Evolutionary conservation across 2,329 filamentous ascomycete species (phyloP).

Genomic region (Botrytis medusae): DNA sequence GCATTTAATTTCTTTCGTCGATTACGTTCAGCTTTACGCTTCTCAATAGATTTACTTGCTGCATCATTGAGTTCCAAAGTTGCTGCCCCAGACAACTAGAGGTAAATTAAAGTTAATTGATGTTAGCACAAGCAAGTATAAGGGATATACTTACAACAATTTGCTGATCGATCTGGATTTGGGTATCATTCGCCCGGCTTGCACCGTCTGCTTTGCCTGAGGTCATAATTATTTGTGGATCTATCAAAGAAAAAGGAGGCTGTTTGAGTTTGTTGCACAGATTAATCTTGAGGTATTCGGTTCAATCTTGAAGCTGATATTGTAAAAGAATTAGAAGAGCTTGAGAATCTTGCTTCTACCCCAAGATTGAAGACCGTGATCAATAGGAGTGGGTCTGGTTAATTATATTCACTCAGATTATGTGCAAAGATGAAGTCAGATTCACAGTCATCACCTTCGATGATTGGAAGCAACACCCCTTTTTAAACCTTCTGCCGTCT

Average conservation of each 20-base stretch:
- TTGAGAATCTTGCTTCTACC: neutral
- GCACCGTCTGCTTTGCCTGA: neutral
- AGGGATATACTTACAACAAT: neutral
- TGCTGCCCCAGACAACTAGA: neutral
- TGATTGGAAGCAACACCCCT: neutral
- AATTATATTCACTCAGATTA: neutral
- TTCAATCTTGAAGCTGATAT: neutral
- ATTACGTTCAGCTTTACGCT: neutral
- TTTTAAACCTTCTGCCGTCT: neutral
- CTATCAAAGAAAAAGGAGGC: neutral
- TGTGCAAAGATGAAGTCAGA: neutral
- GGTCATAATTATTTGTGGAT: neutral
- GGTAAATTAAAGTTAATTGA: neutral
- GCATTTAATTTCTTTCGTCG: neutral
- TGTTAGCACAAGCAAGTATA: neutral
- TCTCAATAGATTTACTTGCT: neutral
- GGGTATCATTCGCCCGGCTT: neutral
- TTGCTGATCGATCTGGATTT: neutral
- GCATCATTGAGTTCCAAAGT: neutral
- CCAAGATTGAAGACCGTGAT: neutral
- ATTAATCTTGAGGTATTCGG: neutral
- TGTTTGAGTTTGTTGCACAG: neutral
- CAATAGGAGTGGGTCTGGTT: neutral
- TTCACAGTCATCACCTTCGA: neutral
- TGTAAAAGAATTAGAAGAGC: neutral